A percentile compares a stretch with the other conserved stretches of the same genome.
Evolutionary conservation across 495 filamentous ascomycete genomes (phyloP).

Genomic region (Hyphodiscus hymeniophilus): DNA sequence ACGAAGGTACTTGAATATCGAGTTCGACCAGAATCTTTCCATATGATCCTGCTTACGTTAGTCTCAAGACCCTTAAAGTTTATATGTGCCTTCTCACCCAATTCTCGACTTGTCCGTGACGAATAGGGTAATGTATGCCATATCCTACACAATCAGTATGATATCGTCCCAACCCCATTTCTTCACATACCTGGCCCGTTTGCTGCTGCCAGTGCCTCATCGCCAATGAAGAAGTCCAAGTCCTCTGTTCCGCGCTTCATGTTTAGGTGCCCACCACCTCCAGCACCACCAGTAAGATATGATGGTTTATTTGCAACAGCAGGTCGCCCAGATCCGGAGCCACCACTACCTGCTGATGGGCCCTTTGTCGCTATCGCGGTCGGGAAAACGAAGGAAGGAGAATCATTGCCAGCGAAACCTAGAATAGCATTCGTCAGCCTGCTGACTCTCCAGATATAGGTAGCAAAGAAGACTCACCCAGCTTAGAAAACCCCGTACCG

Average conservation of each 20-base stretch:
- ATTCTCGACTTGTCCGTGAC: conserved; percentile 96
- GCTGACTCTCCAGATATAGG: background rate
- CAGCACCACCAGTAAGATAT: conserved; percentile 86
- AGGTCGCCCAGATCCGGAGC: conserved; percentile 77
- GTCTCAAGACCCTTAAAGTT: background rate
- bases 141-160: conserved; percentile 53
- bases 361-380: conserved; percentile 97
- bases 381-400: conserved; percentile 97
- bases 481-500: conserved; percentile 97
- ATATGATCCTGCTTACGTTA: conserved; percentile 69
- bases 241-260: conserved; percentile 95
- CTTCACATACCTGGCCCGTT: conserved; percentile 62
- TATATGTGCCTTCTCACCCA: conserved; percentile 51
- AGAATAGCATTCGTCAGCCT: conserved; percentile 21
- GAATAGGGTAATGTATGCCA: conserved; percentile 91
- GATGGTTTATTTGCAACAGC: conserved; percentile 89
- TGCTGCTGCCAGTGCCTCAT: conserved; percentile 81
- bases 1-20: conserved; percentile 97
- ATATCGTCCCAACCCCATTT: background rate
- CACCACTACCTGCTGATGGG: conserved; percentile 51
- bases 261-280: conserved; percentile 70
- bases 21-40: conserved; percentile 99
- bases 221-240: conserved; percentile 97
- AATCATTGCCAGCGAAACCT: conserved; percentile 99
- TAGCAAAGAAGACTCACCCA: conserved; percentile 52